phyloP scores from a whole-genome alignment of 768 basidiomycete genomes.

The Xerocomellus chrysenteron region DNA sequence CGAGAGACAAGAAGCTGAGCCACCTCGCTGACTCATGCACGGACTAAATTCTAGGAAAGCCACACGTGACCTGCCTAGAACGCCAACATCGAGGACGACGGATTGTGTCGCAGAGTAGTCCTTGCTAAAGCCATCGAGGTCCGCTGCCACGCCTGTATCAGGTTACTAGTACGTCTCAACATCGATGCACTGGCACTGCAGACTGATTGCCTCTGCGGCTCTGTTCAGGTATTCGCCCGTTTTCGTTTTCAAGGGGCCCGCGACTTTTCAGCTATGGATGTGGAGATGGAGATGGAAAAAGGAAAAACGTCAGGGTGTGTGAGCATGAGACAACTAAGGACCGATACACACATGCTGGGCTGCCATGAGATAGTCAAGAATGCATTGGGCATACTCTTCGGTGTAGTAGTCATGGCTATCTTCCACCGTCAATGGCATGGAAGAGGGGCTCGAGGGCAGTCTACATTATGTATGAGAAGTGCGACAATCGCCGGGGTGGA shows the following conservation, averaged over 20 bases:
- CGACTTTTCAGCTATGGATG: constrained; percentile 16
- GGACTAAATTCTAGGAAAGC: too few species aligned
- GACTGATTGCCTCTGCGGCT: constrained; percentile 12
- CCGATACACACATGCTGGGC: constrained; percentile 55
- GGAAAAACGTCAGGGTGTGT: not conserved
- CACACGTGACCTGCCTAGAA: too few species aligned
- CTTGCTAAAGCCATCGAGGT: not conserved
- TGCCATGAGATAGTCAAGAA: constrained; percentile 97
- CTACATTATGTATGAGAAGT: constrained; percentile 28
- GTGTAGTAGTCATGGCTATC: constrained; percentile 77
- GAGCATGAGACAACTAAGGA: not conserved
- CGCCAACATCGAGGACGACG: constrained; percentile 12
- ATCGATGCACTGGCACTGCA: not conserved
- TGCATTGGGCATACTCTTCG: constrained; percentile 89
- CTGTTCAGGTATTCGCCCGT: constrained; percentile 20
- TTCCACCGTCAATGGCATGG: constrained; percentile 84
- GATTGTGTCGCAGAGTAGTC: constrained; percentile 1
- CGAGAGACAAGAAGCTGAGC: too few species aligned
- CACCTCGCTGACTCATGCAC: too few species aligned
- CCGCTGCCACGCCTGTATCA: not conserved
- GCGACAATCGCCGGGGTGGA: not conserved
- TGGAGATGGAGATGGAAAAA: too few species aligned
- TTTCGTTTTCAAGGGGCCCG: constrained; percentile 14
- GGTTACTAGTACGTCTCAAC: not conserved
- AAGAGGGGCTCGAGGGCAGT: constrained; percentile 87